Percentiles rank a stretch among this genome's conserved stretches.
Conservation (phyloP, 192 early-diverging fungal genomes). For the Entomortierella chlamydospora region DNA sequence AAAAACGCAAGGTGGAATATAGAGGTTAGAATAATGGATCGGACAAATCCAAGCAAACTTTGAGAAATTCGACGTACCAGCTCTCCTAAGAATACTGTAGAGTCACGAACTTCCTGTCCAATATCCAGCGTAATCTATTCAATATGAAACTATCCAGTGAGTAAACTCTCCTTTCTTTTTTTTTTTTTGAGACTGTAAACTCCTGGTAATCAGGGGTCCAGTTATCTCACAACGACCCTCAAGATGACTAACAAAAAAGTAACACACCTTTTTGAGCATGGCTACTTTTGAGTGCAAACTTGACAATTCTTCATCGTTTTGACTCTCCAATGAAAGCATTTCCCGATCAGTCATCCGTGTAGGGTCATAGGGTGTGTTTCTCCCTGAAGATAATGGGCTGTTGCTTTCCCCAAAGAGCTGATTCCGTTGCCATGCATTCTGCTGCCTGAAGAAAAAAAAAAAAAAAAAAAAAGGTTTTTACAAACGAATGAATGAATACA, state of each 20-base stretch:
- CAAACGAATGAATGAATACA: neutral
- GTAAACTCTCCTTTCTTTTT: too few species aligned
- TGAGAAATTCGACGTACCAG: conserved; percentile 11
- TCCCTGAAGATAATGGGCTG: conserved; percentile 27
- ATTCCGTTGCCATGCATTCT: conserved; percentile 34
- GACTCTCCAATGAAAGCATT: conserved; percentile 44
- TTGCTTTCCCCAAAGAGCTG: conserved; percentile 32
- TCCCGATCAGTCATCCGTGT: conserved; percentile 42
- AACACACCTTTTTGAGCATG: conserved; percentile 43
- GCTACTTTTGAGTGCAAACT: conserved; percentile 49
- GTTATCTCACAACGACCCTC: too few species aligned
- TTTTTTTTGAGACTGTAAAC: too few species aligned
- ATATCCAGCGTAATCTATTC: conserved; percentile 48
- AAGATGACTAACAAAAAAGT: neutral
- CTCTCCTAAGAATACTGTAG: conserved; percentile 33
- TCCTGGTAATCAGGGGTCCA: too few species aligned
- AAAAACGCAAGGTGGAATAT: neutral
- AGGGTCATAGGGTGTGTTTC: conserved; percentile 47
- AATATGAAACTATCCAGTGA: neutral
- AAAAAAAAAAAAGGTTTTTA: too few species aligned
- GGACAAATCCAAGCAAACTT: neutral
- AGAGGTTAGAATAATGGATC: too few species aligned
- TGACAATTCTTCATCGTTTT: conserved; percentile 49
- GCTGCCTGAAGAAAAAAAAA: conserved; percentile 16
- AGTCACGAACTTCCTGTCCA: conserved; percentile 46